Base-by-base conservation (phyloP, 2,329 filamentous ascomycete species). In the Colletotrichum sp. region DNA sequence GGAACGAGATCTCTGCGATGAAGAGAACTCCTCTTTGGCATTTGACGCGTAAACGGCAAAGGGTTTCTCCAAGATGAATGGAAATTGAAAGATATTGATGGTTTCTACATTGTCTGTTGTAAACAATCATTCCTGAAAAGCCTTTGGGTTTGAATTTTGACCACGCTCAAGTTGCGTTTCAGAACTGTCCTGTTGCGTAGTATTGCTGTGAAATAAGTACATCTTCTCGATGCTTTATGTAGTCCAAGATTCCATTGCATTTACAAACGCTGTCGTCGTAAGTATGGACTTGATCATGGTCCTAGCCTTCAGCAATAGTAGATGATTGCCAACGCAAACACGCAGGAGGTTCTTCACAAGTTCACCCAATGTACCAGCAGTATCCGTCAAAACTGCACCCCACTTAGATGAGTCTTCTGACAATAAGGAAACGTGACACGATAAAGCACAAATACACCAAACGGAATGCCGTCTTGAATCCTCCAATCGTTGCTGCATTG, bases 351-450 rank as follows among this genome's bases (percentile, higher is more conserved):
- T 44, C 39, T 44, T 44, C 18, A 2, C 39, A 4, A 44, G 18
- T n/a, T n/a, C 39, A 44, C 9, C 3, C 8, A n/a, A n/a, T 0
- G 2, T 10, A 0, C 39, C 18, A 1, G 4, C 39, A n/a, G 1
- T n/a, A 44, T 44, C 18, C 3, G 39, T n/a, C 16, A 44, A n/a
- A 44, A 44, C 1, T n/a, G 16, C 39, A n/a, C 18, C 18, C 39
- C 1, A 2, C 39, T 44, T 44, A 10, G 1, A n/a, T n/a, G 9
- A 44, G 39, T n/a, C 16, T 44, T 44, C 16, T 44, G 16, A 10
- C 39, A 44, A 18, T 5, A 44, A 44, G 8, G 39, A 10, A 44
- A 44, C 18, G 9, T n/a, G 16, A 10, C 8, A 44, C 9, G 5
- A n/a, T 9, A 39, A 44, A 44, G 3, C 5, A n/a, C 39, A 44